Evolutionary conservation across 306 rosid genomes (phyloP).

Genomic region (Casuarina glauca): DNA sequence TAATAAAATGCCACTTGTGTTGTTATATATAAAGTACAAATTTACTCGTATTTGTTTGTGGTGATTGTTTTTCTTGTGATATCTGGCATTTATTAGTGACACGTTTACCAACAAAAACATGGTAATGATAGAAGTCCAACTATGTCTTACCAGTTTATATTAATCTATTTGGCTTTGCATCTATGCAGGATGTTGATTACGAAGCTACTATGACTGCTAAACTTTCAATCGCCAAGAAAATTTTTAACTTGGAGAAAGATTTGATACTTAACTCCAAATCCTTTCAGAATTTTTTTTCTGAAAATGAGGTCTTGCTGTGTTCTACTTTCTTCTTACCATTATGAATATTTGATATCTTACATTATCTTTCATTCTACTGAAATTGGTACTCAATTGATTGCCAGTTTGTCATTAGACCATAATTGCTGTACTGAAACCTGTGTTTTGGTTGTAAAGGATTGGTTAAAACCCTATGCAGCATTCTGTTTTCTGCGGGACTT

Average conservation of each 20-base stretch:
- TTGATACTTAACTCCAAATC: constrained; percentile 66
- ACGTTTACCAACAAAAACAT: not conserved
- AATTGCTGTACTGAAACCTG: constrained; percentile 22
- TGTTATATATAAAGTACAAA: constrained; percentile 5
- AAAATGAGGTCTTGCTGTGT: constrained; percentile 67
- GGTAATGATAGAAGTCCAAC: not conserved
- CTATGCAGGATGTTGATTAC: constrained; percentile 80
- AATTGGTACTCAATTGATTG: constrained; percentile 8
- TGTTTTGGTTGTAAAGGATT: constrained; percentile 63
- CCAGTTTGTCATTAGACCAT: constrained; percentile 6
- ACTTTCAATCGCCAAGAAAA: constrained; percentile 81
- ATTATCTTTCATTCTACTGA: not conserved
- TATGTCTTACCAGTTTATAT: not conserved
- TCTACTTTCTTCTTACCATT: constrained; percentile 14
- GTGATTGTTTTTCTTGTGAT: constrained; percentile 15
- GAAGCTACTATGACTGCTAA: constrained; percentile 82
- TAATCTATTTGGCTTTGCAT: constrained; percentile 16
- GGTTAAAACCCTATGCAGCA: constrained; percentile 95
- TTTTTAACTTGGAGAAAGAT: constrained; percentile 72
- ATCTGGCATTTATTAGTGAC: constrained; percentile 2
- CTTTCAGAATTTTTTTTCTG: constrained; percentile 65
- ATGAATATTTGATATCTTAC: constrained; percentile 15
- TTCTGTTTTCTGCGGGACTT: constrained; percentile 94
- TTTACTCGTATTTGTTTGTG: constrained; percentile 7
- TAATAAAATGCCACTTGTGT: constrained; percentile 19